These are phyloP conservation scores for Hysterium pulicare DNA, from an alignment of 2,329 filamentous ascomycete genomes.

Conservation along the genomic window DNA sequence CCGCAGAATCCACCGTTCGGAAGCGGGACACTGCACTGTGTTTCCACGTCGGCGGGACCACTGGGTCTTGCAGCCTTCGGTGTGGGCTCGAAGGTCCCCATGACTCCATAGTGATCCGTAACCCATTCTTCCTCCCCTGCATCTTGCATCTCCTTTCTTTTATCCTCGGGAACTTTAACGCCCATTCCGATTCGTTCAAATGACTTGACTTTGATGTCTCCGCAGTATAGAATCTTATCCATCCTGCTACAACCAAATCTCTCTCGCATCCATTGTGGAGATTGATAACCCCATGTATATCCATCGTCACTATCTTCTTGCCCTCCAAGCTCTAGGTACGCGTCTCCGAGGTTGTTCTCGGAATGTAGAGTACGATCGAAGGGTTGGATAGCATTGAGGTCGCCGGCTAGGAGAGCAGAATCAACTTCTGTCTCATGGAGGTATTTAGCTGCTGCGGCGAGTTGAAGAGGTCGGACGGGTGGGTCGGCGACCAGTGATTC, in stretches of 20 bases:
- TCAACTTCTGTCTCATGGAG: slow-evolving; percentile 40
- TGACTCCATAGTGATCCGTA: slow-evolving; percentile 51
- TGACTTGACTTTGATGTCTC: slow-evolving; percentile 25
- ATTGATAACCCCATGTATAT: slow-evolving; percentile 59
- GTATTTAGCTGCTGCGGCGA: slow-evolving; percentile 43
- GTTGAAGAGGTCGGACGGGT: slow-evolving; percentile 49
- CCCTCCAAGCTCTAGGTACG: slow-evolving; percentile 52
- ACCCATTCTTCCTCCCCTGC: slow-evolving; percentile 46
- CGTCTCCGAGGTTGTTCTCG: slow-evolving; percentile 51
- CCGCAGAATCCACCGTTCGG: too few species aligned
- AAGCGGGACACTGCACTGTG: too few species aligned
- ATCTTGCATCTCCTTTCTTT: slow-evolving; percentile 20
- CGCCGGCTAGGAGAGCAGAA: slow-evolving; percentile 50
- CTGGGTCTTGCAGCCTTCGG: too few species aligned
- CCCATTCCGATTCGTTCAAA: slow-evolving; percentile 50
- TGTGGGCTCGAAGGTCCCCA: slow-evolving; percentile 31
- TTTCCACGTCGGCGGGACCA: too few species aligned
- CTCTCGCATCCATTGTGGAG: slow-evolving; percentile 37
- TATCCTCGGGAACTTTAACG: slow-evolving; percentile 41
- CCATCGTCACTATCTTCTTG: slow-evolving; percentile 50
- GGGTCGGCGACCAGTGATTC: slow-evolving; percentile 52
- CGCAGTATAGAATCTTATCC: slow-evolving; percentile 54
- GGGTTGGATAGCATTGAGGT: slow-evolving; percentile 57
- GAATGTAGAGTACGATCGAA: slow-evolving; percentile 50
- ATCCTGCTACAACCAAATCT: slow-evolving; percentile 51